A percentile compares a stretch with the other conserved stretches of the same genome.
phyloP scores from a whole-genome alignment of 768 basidiomycete genomes.

The Kwoniella botswanensis region DNA sequence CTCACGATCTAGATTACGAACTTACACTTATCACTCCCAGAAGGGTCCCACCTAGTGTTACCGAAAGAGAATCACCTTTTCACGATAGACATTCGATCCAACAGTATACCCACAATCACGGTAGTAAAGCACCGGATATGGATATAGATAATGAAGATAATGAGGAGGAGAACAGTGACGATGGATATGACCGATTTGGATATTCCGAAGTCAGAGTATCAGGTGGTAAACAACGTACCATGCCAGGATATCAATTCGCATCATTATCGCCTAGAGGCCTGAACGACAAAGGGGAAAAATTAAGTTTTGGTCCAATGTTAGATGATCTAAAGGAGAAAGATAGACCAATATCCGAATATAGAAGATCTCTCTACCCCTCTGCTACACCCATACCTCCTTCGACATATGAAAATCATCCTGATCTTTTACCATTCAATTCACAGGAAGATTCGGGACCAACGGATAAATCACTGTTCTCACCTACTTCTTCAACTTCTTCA shows the following conservation, averaged over 20 bases:
- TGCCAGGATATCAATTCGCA: conserved; percentile 41
- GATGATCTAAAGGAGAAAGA: conserved; percentile 11
- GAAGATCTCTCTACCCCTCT: conserved; percentile 43
- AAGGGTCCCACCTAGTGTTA: conserved; percentile 2
- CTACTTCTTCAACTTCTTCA: background rate
- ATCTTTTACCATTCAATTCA: conserved; percentile 12
- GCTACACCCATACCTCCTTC: conserved; percentile 29
- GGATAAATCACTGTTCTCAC: background rate
- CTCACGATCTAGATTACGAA: conserved; percentile 31
- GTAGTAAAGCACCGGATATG: conserved; percentile 4
- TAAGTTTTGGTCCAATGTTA: conserved; percentile 32
- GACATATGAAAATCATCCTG: conserved; percentile 41
- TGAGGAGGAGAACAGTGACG: conserved; percentile 21
- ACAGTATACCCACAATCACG: conserved; percentile 1
- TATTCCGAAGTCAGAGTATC: conserved; percentile 20
- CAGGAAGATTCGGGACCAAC: background rate
- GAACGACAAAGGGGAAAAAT: conserved; percentile 28
- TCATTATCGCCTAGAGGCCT: conserved; percentile 24
- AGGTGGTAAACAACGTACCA: conserved; percentile 31
- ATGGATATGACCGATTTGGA: conserved; percentile 27
- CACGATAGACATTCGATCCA: conserved; percentile 44
- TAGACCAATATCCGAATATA: conserved; percentile 34
- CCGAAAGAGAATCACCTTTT: conserved; percentile 39
- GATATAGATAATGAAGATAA: conserved; percentile 5
- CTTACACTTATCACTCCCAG: conserved; percentile 26